Base-by-base conservation (phyloP, 306 rosid genomes). In the Lupinus albus region DNA sequence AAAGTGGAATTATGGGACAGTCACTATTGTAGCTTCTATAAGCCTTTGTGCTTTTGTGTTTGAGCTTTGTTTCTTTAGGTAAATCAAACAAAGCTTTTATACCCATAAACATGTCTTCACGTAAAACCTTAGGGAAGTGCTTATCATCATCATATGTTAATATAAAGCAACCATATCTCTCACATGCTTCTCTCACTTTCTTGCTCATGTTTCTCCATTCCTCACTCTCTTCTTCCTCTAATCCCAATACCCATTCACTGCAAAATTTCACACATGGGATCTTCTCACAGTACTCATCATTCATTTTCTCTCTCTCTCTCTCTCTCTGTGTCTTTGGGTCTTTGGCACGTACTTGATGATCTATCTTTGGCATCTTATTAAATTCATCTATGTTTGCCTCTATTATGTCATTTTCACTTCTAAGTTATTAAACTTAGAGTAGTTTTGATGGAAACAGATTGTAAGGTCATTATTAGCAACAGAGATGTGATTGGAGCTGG, bases 61-160 rank as follows among this genome's bases (percentile, higher is more conserved):
- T 82, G 54, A 1, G 47, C 83, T 87, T 87, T 8, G 80, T 79
- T 46, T 84, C 84, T 60, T 84, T 76, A 0, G 93, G 93, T 0
- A 87, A 68, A 71, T 78, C 88, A 62, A 87, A 87, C 68, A 87
- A 53, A 1, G 25, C 66, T 67, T 76, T 78, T 38, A 79, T 17
- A 15, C 38, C 69, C 17, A 8, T 3, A 45, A 80, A 25, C 84
- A 79, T 84, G 15, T 65, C 59, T 8, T 84, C 82, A 49, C 66
- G 65, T 48, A 66, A 5, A 25, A 28, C 39, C 47, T 17, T 54
- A 0, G 72, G 62, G 10, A 49, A 36, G 30, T 25, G 4, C 30
- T 25, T 25, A 25, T 25, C 4, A 14, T 25, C 6, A 68, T 70
- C 72, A 49, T 36, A 42, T 48, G 30, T 12, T 5, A 82, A 48